Evolutionary conservation across 495 filamentous ascomycete species (phyloP), one percentile per base, ranked within the genome.

Genomic region (Apiosordaria backusii): DNA sequence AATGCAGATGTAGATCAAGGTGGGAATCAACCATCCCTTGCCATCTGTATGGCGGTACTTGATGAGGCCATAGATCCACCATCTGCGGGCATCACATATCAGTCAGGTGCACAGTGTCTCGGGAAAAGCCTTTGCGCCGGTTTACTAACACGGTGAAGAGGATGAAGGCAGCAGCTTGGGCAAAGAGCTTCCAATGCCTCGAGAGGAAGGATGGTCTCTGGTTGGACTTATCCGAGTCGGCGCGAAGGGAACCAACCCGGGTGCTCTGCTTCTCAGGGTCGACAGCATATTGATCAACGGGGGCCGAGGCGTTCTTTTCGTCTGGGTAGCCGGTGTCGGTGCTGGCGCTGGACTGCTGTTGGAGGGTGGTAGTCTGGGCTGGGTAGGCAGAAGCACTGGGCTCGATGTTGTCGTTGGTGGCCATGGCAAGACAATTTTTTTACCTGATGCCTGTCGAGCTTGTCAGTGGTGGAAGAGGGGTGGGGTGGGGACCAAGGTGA

Each of bases 31-130:
- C 93, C 93, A 97, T 64, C 89, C 89, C 71, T 86, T 84, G 72
- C 92, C 89, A 70, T 89, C 68, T 18, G 86, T 84, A 75, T 91
- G 89, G 21, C 88, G 86, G 74, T 90, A 90, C 54, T 89, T 80
- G 65, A 93, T 80, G 21, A 96, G 82, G 52, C 90, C 87, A 54
- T 88, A 89, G 65, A 95, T 93, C 92, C 91, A 96, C 93, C 93
- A 96, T 61, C 91, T 92, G 68, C 35, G 27, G 45, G 25, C 60
- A 63, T 66, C 65, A 50, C 58, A 58, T 35, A 22, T 13, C 18
- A 25, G 25, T 4, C 21, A 16, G 19, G 19, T 54, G 23, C 50
- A 45, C 35, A 13, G 2, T 7, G 10, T 15, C 16, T 1, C 35
- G 35, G 35, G 16, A 15, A 13, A 13, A 15, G 5, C 5, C 16